A percentile compares a stretch with the other conserved stretches of the same genome.
Evolutionary conservation across 202 grass and related monocot genomes (phyloP).

Genomic region (Digitaria exilis): DNA sequence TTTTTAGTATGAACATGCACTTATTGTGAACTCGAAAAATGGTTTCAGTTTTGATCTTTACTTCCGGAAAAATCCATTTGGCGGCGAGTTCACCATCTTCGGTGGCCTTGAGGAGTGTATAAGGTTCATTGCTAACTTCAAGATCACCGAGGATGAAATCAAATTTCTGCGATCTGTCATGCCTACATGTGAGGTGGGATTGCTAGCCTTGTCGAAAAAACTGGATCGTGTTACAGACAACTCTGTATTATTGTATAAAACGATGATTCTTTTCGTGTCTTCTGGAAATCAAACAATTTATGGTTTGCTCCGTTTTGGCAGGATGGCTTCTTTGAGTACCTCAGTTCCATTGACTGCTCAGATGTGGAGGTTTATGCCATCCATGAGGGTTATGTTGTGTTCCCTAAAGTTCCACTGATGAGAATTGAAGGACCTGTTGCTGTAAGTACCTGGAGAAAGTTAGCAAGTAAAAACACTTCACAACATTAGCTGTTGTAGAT

Average conservation of each 20-base stretch:
- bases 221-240: background rate
- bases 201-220: constrained; percentile 10
- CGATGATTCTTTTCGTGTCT: background rate
- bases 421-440: constrained; percentile 92
- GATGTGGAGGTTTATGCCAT: constrained; percentile 90
- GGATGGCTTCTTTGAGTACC: constrained; percentile 94
- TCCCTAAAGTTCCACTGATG: constrained; percentile 92
- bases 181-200: constrained; percentile 71
- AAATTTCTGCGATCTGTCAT: constrained; percentile 62
- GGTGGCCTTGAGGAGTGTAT: constrained; percentile 96
- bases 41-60: constrained; percentile 88
- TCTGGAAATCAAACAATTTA: constrained; percentile 10
- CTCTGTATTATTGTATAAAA: background rate
- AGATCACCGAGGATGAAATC: constrained; percentile 75
- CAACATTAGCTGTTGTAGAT: background rate
- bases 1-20: background rate
- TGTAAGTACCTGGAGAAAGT: constrained; percentile 55
- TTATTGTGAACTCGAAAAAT: constrained; percentile 20
- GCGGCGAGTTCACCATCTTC: constrained; percentile 90
- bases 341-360: constrained; percentile 73
- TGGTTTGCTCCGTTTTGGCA: constrained; percentile 10
- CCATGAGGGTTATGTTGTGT: constrained; percentile 90
- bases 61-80: constrained; percentile 85
- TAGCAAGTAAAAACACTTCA: constrained; percentile 25
- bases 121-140: constrained; percentile 91